Evolutionary conservation across 257 asterid genomes (phyloP), one percentile per base, ranked within the genome.

Genomic region (Nicotiana tomentosiformis): DNA sequence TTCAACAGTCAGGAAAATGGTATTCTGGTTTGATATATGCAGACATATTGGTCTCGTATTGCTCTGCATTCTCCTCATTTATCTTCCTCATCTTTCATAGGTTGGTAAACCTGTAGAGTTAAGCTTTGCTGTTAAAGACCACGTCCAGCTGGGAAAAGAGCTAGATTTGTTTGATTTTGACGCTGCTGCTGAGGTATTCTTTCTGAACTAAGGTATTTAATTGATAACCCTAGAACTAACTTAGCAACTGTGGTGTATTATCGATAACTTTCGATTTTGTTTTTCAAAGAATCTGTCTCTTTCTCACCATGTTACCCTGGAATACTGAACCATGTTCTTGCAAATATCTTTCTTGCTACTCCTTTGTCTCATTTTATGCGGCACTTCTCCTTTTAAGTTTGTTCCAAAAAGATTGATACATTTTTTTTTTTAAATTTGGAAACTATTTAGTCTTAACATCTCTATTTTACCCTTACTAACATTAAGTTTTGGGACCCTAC

Each of bases 151-250:
- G 10, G 99, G 99, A 53, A 94, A 94, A 86, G 97, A 94, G 82
- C 88, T 96, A 78, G 94, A 91, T 82, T 85, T 96, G 78, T 87
- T 96, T 66, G 98, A 94, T 87, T 96, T 96, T 57, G 98, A 96
- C 87, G 93, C 98, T 58, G 99, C 99, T 84, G 92, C 99, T 49
- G 97, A 94, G 99, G 99, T 96, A 92, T 82, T 77, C 83, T 84
- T 85, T 87, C 87, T 78, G 68, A 57, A 66, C 79, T 70, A 82
- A 86, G 85, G 86, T 86, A 83, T 85, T 84, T 66, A 76, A 57
- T 82, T 74, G 15, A 33, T 26, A 74, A 46, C 80, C 80, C 62
- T 49, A 49, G 62, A 49, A 49, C 62, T 49, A 72, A 26, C 43
- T 49, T 49, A 26, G 62, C 37, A 3, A 33, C 62, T 74, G 7